phyloP scores from a whole-genome alignment of 148 eudicot species.

The Diospyros kaki region DNA sequence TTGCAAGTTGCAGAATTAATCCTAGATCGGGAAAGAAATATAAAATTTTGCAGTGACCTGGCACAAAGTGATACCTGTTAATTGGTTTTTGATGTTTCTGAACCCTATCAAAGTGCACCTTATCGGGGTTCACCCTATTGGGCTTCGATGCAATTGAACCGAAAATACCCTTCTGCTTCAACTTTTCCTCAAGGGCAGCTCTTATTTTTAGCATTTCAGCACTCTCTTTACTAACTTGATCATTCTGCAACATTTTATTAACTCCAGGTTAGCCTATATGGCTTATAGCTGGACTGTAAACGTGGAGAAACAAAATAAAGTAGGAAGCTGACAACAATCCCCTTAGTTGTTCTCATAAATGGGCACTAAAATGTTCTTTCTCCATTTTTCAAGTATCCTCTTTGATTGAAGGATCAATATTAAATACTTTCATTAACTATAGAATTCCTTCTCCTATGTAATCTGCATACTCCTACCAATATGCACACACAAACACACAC shows the following conservation, averaged over 20 bases:
- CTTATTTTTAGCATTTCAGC: constrained; percentile 78
- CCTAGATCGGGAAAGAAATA: not conserved
- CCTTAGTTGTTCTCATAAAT: not conserved
- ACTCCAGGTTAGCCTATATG: constrained; percentile 9
- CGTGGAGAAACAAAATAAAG: constrained; percentile 4
- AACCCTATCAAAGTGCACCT: constrained; percentile 1
- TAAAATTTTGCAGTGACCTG: not conserved
- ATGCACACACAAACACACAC: too few relatives aligned
- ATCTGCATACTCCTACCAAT: too few relatives aligned
- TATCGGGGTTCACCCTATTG: constrained; percentile 3
- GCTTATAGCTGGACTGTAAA: not conserved
- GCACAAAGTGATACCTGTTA: constrained; percentile 48
- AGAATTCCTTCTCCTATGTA: too few relatives aligned
- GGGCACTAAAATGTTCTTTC: too few relatives aligned
- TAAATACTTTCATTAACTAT: too few relatives aligned
- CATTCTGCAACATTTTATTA: constrained; percentile 37
- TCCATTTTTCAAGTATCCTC: too few relatives aligned
- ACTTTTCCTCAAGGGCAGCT: constrained; percentile 76
- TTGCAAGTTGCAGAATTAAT: constrained; percentile 15
- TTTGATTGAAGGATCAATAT: too few relatives aligned
- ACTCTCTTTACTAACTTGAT: constrained; percentile 62
- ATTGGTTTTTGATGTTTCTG: constrained; percentile 33
- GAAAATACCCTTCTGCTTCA: constrained; percentile 68
- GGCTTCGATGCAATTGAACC: constrained; percentile 40
- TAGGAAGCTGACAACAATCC: not conserved